Base-by-base conservation (phyloP, 148 eudicot species). In the Beta vulgaris region DNA sequence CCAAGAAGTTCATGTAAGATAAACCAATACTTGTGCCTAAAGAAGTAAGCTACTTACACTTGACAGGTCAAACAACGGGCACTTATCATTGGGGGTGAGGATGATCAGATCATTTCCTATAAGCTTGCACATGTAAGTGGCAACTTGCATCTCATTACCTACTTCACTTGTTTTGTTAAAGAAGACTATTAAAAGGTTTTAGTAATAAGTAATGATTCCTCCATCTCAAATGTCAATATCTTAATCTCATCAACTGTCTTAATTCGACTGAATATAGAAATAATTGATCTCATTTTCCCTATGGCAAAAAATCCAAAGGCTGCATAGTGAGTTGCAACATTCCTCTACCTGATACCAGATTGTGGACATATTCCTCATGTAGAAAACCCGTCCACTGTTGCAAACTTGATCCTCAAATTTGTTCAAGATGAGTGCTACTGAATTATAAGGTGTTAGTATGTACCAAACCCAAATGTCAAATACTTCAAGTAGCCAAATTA, bases 291-390 rank as follows among this genome's bases (percentile, higher is more conserved):
- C 21, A 51, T 34, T 21, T n/a, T n/a, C 19, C 31, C 2, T 25
- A 31, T 55, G 39, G 3, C 29, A 19, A 51, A 80, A n/a, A 59
- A 57, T 62, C 79, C 96, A 93, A 96, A 89, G 87, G 81, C 23
- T 94, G 76, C 89, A 87, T 29, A 68, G 88, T 37, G 97, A 94
- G 73, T 70, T 90, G 49, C 88, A 87, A 67, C 78, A 90, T 77
- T 90, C 97, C 64, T 94, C 32, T 89, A 91, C 34, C 91, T 80
- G 80, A 85, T 94, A 71, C 88, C 95, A 71, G 95, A 87, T 23
- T 94, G 97, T 67, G 98, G 98, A 31, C 98, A 94, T 73, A 81
- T 94, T 69, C 97, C 97, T 12, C 98, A 91, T 32, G 93, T 91
- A 7, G 96, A 94, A 78, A 91, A 89, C 73, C 96, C 98, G 2